Evolutionary conservation across 306 rosid genomes (phyloP).

Genomic region (Argentina anserina): DNA sequence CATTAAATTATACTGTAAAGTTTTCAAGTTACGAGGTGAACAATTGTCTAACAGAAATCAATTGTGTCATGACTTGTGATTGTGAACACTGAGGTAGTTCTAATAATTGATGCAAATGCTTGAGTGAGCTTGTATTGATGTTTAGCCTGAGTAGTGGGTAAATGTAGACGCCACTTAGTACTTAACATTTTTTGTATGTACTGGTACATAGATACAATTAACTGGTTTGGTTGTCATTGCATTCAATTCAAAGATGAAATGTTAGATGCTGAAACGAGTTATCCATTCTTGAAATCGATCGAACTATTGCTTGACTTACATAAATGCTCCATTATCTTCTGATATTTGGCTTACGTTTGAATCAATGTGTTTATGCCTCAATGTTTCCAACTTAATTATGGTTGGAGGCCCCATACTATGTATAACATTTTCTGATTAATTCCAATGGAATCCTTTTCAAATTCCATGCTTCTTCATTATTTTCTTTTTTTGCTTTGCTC

Average conservation of each 20-base stretch:
- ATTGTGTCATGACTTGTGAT: slow-evolving; percentile 2
- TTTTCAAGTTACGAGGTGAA: slow-evolving; percentile 2
- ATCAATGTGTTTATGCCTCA: background rate
- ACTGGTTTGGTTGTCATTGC: background rate
- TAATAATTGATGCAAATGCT: slow-evolving; percentile 2
- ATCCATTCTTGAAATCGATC: background rate
- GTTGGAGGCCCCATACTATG: background rate
- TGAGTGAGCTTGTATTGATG: background rate
- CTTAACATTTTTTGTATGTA: background rate
- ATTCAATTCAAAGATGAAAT: background rate
- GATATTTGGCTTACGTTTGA: background rate
- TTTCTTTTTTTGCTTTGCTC: background rate
- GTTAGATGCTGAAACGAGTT: background rate
- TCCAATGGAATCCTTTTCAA: background rate
- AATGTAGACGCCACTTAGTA: slow-evolving; percentile 1
- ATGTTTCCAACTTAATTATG: background rate
- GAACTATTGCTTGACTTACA: background rate
- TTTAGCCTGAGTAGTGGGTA: background rate
- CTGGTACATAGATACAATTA: background rate
- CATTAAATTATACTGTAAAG: slow-evolving; percentile 1
- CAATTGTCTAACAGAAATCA: slow-evolving; percentile 4
- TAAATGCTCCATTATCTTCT: background rate
- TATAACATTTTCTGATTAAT: background rate
- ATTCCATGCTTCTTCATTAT: background rate
- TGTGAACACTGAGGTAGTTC: background rate